Evolutionary conservation across 1,284 basidiomycete species (phyloP).

Genomic region (Ustilago hordei): DNA sequence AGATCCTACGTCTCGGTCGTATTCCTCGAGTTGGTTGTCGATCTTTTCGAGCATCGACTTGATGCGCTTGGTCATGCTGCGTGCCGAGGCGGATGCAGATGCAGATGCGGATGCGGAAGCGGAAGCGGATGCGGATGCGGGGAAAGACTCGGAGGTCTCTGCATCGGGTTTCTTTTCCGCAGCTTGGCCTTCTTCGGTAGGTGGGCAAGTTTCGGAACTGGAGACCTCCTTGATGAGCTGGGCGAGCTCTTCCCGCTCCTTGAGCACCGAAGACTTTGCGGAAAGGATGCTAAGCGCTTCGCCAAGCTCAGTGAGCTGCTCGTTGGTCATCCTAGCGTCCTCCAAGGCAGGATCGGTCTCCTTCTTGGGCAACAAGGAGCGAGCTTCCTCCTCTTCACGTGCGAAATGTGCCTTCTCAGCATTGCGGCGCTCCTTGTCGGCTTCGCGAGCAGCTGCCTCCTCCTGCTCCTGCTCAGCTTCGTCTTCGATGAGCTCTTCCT

Average conservation of each 20-base stretch:
- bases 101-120: slow-evolving; percentile 22
- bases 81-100: slow-evolving; percentile 69
- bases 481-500: slow-evolving; percentile 99
- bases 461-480: slow-evolving; percentile 96
- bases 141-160: slow-evolving; percentile 13
- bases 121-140: slow-evolving; percentile 25
- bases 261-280: slow-evolving; percentile 94
- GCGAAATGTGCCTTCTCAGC: slow-evolving; percentile 62
- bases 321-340: slow-evolving; percentile 91
- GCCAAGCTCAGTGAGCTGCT: slow-evolving; percentile 92
- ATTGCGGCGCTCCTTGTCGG: slow-evolving; percentile 82
- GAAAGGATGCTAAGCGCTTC: slow-evolving; percentile 92
- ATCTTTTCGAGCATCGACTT: slow-evolving; percentile 95
- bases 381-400: slow-evolving; percentile 61
- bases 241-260: slow-evolving; percentile 91
- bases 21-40: slow-evolving; percentile 90
- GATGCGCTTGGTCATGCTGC: slow-evolving; percentile 90
- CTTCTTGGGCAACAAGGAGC: slow-evolving; percentile 57
- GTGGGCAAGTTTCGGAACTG: slow-evolving; percentile 15
- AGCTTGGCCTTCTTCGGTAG: slow-evolving; percentile 10
- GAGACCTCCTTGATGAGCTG: slow-evolving; percentile 83
- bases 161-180: slow-evolving; percentile 3
- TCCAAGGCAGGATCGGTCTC: slow-evolving; percentile 67
- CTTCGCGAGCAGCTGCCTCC: slow-evolving; percentile 89
- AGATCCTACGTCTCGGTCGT: slow-evolving; percentile 82